Percentiles rank a stretch among this genome's conserved stretches.
Evolutionary conservation across 768 basidiomycete genomes (phyloP).

Genomic region (Mycena epipterygia): DNA sequence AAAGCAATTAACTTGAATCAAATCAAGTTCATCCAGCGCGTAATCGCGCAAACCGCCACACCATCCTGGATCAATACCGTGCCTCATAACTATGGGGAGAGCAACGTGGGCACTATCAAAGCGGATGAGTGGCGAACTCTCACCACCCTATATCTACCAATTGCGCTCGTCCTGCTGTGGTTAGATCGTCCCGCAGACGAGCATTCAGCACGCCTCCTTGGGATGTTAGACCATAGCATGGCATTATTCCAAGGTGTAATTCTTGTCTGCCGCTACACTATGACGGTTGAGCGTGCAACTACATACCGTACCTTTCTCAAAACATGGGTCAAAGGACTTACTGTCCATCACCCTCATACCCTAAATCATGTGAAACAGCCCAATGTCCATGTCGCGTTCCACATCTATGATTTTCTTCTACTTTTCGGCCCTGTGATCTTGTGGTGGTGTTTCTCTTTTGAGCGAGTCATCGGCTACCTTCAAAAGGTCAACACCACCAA

Average conservation of each 20-base stretch:
- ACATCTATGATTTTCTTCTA: constrained; percentile 51
- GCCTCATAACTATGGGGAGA: constrained; percentile 40
- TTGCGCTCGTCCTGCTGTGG: constrained; percentile 45
- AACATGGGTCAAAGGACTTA: constrained; percentile 43
- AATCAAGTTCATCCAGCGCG: constrained; percentile 33
- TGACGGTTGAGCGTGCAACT: constrained; percentile 28
- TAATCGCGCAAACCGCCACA: constrained; percentile 26
- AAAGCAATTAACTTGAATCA: constrained; percentile 28
- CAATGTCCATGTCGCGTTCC: constrained; percentile 49
- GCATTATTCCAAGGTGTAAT: constrained; percentile 43
- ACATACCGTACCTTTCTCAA: constrained; percentile 37
- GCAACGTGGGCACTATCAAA: constrained; percentile 44
- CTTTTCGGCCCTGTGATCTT: constrained; percentile 52
- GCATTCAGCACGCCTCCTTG: constrained; percentile 16
- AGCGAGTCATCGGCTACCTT: constrained; percentile 52
- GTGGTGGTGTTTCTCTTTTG: constrained; percentile 59
- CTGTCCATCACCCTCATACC: constrained; percentile 43
- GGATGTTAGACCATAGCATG: constrained; percentile 46
- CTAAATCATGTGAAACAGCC: constrained; percentile 19
- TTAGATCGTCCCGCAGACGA: constrained; percentile 17
- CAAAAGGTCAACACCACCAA: constrained; percentile 50
- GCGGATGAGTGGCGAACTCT: constrained; percentile 47
- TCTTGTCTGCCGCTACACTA: constrained; percentile 38
- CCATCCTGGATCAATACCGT: constrained; percentile 35
- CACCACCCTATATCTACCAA: constrained; percentile 40